phyloP scores from a whole-genome alignment of 495 filamentous ascomycete species.

The Aspergillus steynii region DNA sequence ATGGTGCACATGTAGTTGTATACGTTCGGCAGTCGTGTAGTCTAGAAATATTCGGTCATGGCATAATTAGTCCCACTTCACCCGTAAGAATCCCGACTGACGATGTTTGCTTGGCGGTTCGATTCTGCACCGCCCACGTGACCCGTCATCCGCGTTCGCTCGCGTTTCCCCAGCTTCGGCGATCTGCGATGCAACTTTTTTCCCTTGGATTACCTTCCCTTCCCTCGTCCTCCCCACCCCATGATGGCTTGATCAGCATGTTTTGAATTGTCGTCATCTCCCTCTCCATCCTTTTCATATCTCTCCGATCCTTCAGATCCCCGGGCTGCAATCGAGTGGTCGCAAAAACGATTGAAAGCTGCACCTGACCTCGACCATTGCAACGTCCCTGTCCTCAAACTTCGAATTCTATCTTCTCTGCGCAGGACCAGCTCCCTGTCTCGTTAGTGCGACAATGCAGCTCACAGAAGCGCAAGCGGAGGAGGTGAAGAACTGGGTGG shows the following conservation, averaged over 20 bases:
- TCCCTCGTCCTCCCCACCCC: neutral
- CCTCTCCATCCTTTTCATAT: neutral
- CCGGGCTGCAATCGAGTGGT: neutral
- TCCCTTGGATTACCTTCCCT: constrained; percentile 2
- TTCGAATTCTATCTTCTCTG: neutral
- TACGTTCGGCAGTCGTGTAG: too few relatives aligned
- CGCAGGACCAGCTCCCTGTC: neutral
- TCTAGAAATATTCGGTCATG: too few relatives aligned
- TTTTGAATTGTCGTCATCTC: neutral
- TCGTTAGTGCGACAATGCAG: constrained; percentile 56
- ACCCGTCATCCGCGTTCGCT: constrained; percentile 20
- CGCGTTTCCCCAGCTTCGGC: constrained; percentile 21
- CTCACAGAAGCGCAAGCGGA: constrained; percentile 74
- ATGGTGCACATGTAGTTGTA: neutral
- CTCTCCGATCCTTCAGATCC: neutral
- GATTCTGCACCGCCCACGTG: constrained; percentile 18
- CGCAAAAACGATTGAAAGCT: neutral
- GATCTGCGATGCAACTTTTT: constrained; percentile 6
- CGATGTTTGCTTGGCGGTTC: neutral
- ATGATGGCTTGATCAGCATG: neutral
- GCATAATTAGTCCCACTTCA: too few relatives aligned
- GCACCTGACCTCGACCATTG: neutral
- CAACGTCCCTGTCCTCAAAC: neutral
- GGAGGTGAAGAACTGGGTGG: constrained; percentile 83
- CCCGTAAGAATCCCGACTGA: too few relatives aligned